These are phyloP conservation scores for Aureobasidium pullulans DNA, from an alignment of 2,329 filamentous ascomycete species.

Conservation along the genomic window DNA sequence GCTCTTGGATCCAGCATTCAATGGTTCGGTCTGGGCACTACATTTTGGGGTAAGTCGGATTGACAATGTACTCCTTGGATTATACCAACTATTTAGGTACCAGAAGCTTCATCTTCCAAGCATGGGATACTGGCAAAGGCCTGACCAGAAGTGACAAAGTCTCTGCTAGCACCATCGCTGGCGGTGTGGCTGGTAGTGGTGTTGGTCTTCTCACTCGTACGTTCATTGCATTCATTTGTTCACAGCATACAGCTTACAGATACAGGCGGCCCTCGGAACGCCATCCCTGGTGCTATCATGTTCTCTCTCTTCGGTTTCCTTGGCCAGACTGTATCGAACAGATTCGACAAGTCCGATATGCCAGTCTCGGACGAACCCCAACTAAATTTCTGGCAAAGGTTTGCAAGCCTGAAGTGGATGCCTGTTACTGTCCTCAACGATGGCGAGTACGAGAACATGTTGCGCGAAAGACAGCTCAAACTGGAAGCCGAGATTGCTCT, in stretches of 20 bases:
- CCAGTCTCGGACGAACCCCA: slow-evolving; percentile 31
- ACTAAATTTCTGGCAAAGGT: slow-evolving; percentile 38
- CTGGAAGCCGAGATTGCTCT: slow-evolving; percentile 72
- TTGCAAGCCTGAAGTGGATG: slow-evolving; percentile 59
- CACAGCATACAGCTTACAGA: not conserved
- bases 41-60: slow-evolving; percentile 58
- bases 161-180: slow-evolving; percentile 62
- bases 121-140: slow-evolving; percentile 29
- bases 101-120: slow-evolving; percentile 27
- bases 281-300: slow-evolving; percentile 52
- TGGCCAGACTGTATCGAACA: slow-evolving; percentile 51
- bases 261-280: slow-evolving; percentile 47
- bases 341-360: slow-evolving; percentile 38
- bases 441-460: slow-evolving; percentile 62
- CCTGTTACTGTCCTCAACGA: slow-evolving; percentile 64
- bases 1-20: slow-evolving; percentile 66
- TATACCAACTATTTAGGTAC: slow-evolving; percentile 12
- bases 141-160: slow-evolving; percentile 53
- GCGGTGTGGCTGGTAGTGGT: slow-evolving; percentile 54
- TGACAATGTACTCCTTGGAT: slow-evolving; percentile 22
- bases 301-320: slow-evolving; percentile 51
- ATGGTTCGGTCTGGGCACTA: slow-evolving; percentile 71
- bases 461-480: slow-evolving; percentile 62
- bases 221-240: not conserved
- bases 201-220: slow-evolving; percentile 50